Evolutionary conservation across 371 early-diverging fungal genomes (phyloP).

Genomic region (Nosema granulosis): DNA sequence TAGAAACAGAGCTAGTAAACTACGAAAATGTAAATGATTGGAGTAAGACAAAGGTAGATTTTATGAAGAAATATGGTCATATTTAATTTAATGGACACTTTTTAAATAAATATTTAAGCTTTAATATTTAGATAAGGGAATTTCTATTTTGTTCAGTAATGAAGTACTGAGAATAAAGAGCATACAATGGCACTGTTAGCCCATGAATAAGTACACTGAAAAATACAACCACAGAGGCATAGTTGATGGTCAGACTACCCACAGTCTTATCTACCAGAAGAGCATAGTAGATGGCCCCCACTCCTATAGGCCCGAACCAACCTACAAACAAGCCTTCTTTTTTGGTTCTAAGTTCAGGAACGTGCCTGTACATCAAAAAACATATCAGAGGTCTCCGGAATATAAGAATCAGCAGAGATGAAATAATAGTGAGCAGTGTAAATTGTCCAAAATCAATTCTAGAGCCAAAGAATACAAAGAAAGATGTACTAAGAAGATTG

Average conservation of each 20-base stretch:
- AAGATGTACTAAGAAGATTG: constrained; percentile 75
- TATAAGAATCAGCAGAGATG: constrained; percentile 72
- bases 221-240: constrained; percentile 52
- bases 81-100: too few relatives aligned
- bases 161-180: neutral
- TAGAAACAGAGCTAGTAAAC: too few relatives aligned
- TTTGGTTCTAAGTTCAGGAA: constrained; percentile 72
- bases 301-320: constrained; percentile 91
- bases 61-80: constrained; percentile 43
- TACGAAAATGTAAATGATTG: constrained; percentile 12
- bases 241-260: constrained; percentile 40
- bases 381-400: constrained; percentile 77
- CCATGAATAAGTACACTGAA: constrained; percentile 59
- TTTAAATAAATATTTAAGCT: neutral
- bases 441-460: constrained; percentile 72
- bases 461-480: constrained; percentile 83
- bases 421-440: constrained; percentile 70
- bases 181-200: constrained; percentile 48
- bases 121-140: neutral
- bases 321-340: constrained; percentile 83
- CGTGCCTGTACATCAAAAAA: constrained; percentile 69
- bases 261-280: constrained; percentile 49
- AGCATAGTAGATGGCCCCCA: constrained; percentile 72
- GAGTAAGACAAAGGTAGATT: constrained; percentile 38
- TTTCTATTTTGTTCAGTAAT: neutral